Evolutionary conservation across 2,329 filamentous ascomycete genomes (phyloP).

Genomic region (Canariomyces notabilis): DNA sequence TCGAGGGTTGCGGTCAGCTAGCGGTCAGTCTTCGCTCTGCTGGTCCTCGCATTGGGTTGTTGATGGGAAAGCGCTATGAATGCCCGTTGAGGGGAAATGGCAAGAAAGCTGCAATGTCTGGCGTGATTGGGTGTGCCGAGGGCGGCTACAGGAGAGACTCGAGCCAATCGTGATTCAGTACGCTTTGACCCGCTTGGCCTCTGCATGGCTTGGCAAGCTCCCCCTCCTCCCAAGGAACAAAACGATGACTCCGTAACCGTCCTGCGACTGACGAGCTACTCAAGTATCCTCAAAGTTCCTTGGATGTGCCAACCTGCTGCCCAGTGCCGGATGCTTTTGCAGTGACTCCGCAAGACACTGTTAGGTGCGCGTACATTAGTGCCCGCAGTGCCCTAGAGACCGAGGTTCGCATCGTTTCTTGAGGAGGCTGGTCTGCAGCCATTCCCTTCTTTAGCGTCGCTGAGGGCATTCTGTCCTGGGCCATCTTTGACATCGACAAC

Average conservation of each 20-base stretch:
- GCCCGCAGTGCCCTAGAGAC: no score
- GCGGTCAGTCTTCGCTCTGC: constrained; percentile 1
- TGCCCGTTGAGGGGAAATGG: constrained; percentile 6
- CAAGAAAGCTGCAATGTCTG: constrained; percentile 10
- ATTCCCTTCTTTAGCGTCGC: no score
- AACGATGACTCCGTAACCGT: constrained; percentile 23
- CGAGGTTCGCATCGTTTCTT: no score
- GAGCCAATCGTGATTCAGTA: constrained; percentile 38
- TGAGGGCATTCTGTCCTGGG: no score
- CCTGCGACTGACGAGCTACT: constrained; percentile 23
- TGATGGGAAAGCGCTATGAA: neutral
- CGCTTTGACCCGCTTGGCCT: constrained; percentile 24
- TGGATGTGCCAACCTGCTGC: no score
- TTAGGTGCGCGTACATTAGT: no score
- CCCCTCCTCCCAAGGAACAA: constrained; percentile 13
- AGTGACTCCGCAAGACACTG: no score
- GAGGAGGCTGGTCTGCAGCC: no score
- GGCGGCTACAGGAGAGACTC: constrained; percentile 36
- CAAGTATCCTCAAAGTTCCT: no score
- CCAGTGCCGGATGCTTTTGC: no score
- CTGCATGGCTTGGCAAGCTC: constrained; percentile 16
- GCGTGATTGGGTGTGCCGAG: constrained; percentile 30
- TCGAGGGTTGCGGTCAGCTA: neutral
- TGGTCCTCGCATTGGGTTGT: no score
- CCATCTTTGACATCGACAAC: no score